Base-by-base conservation (phyloP, 192 early-diverging fungal species). In the Phycomyces blakesleeanus region DNA sequence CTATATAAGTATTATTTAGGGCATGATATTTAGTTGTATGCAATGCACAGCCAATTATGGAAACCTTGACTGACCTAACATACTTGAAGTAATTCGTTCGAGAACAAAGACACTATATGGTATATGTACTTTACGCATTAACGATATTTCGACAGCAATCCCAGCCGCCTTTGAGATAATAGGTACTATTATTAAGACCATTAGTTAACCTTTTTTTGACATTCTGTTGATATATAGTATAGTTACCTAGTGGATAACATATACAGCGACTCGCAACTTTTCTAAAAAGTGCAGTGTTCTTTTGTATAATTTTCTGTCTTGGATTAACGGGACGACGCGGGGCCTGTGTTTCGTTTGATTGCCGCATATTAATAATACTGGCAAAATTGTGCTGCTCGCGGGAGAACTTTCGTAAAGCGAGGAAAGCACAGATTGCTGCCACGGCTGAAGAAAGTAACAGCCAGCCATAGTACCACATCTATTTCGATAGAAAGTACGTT, bases 381-480 rank as follows among this genome's bases (percentile, higher is more conserved):
- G 51, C 51, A 53, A 54, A 49, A 10, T 51, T 52, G 15, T 63
- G n/a, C 18, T 63, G 50, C 18, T 54, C 22, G 16, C 39, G 50
- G 0, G 51, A 21, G 34, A 63, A 29, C 10, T 26, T 52, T 39
- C 50, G n/a, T 12, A 63, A 39, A 0, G 61, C 51, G 8, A 54
- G 12, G 4, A 37, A 29, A 6, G 61, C 27, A 20, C 61, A 63
- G 15, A 26, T 25, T 25, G 51, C 51, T 40, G 61, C 61, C 38
- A 63, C 40, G 4, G 51, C 51, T 16, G 51, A 21, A 40, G 51
- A 41, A 12, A 54, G 21, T 39, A 63, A 25, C 9, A 63, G 21
- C 38, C 50, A 54, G 29, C 61, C 38, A 26, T 53, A 63, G 21
- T 63, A 63, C 61, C 61, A 63, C 51, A 63, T 53, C 61, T 63